Percentiles rank a stretch among this genome's conserved stretches.
Evolutionary conservation across 2,329 filamentous ascomycete genomes (phyloP).

Genomic region (Colletotrichum gloeosporioides): DNA sequence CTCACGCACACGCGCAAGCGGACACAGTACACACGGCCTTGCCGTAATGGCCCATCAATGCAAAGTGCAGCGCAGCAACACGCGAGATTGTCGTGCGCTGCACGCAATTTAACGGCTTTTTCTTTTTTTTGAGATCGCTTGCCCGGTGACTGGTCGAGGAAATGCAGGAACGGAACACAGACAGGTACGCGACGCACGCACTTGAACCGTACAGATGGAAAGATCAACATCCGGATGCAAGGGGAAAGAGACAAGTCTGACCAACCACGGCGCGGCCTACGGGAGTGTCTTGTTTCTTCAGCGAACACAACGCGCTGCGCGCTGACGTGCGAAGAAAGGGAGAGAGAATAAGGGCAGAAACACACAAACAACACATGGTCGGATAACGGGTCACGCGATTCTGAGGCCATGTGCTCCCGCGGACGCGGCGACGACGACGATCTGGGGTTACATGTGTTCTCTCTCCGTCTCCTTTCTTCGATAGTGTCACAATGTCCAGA

Average conservation of each 20-base stretch:
- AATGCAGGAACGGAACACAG: background rate
- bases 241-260: background rate
- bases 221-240: background rate
- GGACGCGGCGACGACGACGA: background rate
- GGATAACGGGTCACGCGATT: background rate
- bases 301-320: background rate
- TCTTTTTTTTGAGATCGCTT: background rate
- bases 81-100: background rate
- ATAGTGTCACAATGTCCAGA: background rate
- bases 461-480: background rate
- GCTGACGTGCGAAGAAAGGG: background rate
- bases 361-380: background rate
- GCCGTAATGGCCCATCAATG: background rate
- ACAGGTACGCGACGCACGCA: background rate
- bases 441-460: background rate
- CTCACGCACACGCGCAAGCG: background rate
- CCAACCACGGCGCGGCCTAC: background rate
- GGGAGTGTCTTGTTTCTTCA: background rate
- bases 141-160: background rate
- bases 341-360: background rate
- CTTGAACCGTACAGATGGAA: background rate
- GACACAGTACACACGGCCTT: background rate
- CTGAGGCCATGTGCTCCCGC: background rate
- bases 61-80: background rate
- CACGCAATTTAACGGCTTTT: background rate